Base-by-base conservation (phyloP, 768 basidiomycete species). In the Austroboletus eburneus region DNA sequence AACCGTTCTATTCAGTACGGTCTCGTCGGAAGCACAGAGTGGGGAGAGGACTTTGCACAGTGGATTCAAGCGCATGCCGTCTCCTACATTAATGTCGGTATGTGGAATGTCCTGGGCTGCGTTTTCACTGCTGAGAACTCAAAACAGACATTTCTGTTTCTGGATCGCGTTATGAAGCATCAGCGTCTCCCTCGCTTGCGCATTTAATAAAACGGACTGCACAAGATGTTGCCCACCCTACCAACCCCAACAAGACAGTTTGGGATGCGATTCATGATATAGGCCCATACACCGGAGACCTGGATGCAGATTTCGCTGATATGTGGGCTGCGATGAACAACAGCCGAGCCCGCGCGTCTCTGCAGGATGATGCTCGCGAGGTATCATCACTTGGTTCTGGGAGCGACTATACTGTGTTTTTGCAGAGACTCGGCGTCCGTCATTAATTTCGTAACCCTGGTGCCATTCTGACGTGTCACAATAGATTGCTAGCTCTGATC, bases 371-470 rank as follows among this genome's bases (percentile, higher is more conserved):
- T 17, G 64, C 71, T 10, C 62, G 67, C 9, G 75, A 74, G 13
- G 66, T 91, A 18, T 27, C 30, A 1, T 75, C 87, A 12, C 70
- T 91, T 20, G 90, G 90, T 23, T 87, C 83, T 39, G 90, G 89
- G 34, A 90, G 87, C 45, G 93, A 96, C 66, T 96, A 74, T 53
- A 95, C 93, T 1, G 87, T 90, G 9, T 96, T 97, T 68, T 68
- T 97, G 56, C 90, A 96, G 65, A 74, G 81, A 37, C 72, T 81
- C 37, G 85, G 85, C 1, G 77, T 85, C 43, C 64, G 79, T 23
- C 45, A 57, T 21, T 9, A 13, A 6, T 34, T 25, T 36, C 8
- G 2, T 33, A 20, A 7, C 8, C 30, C 4, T 2, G 8, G n/a
- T 4, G 12, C 25, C 17, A 24, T 34, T 42, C n/a, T 49, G 4